A percentile compares a stretch with the other conserved stretches of the same genome.
phyloP scores from a whole-genome alignment of 2,329 filamentous ascomycete species.

The Coniochaeta prunicola region DNA sequence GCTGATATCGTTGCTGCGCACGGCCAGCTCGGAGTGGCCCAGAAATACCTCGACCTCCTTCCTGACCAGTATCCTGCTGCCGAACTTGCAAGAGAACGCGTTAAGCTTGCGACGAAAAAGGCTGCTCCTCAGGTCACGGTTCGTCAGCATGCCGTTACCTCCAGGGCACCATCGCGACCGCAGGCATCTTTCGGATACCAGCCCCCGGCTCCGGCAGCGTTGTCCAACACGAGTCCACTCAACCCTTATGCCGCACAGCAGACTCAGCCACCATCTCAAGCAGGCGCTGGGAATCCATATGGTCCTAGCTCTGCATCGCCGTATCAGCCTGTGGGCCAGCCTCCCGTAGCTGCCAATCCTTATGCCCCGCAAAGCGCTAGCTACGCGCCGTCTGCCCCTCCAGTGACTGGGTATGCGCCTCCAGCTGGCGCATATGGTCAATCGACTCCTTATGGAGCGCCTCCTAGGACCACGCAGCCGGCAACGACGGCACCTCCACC shows the following conservation, averaged over 20 bases:
- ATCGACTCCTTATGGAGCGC: conserved; percentile 24
- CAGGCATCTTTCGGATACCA: conserved; percentile 35
- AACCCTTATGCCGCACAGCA: conserved; percentile 25
- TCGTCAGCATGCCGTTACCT: conserved; percentile 21
- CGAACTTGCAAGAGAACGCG: conserved; percentile 76
- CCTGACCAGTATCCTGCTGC: conserved; percentile 79
- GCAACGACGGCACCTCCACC: conserved; percentile 62
- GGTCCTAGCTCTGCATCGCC: conserved; percentile 22
- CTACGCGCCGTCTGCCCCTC: conserved; percentile 11
- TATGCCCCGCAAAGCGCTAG: conserved; percentile 33
- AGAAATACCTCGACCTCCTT: conserved; percentile 85
- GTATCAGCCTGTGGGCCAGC: conserved; percentile 23
- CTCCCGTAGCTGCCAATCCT: conserved; percentile 30
- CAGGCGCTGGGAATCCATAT: conserved; percentile 20
- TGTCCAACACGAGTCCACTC: conserved; percentile 13
- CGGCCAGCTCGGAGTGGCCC: conserved; percentile 76
- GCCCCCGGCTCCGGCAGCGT: conserved; percentile 30
- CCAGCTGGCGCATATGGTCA: conserved; percentile 32
- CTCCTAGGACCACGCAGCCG: conserved; percentile 54
- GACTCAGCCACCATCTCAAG: conserved; percentile 10
- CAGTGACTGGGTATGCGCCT: conserved; percentile 45
- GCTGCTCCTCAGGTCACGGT: conserved; percentile 27
- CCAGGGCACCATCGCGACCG: background rate
- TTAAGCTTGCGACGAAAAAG: conserved; percentile 69
- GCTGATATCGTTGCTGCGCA: conserved; percentile 90